Evolutionary conservation across 257 asterid genomes (phyloP).

Genomic region (Solanum infundibuliforme): DNA sequence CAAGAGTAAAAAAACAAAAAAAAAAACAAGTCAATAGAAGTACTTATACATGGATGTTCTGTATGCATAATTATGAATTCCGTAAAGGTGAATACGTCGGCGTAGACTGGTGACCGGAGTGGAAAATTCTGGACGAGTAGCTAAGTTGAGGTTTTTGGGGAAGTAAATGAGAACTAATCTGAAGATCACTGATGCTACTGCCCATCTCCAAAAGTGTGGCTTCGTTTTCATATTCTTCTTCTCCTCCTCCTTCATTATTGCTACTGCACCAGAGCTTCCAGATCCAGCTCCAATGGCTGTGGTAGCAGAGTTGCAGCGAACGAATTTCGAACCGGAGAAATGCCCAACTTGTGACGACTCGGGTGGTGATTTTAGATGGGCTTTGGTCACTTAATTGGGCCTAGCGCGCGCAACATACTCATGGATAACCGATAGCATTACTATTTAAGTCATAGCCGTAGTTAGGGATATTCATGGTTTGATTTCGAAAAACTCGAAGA

Average conservation of each 20-base stretch:
- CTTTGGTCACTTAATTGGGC: neutral
- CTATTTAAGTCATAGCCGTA: neutral
- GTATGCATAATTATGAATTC: neutral
- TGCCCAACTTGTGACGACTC: neutral
- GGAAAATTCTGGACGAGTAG: constrained; percentile 92
- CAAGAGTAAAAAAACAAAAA: neutral
- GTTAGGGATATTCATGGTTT: too few relatives aligned
- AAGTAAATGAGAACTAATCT: constrained; percentile 58
- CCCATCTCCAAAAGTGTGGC: constrained; percentile 78
- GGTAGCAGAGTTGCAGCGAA: neutral
- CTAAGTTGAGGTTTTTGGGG: constrained; percentile 62
- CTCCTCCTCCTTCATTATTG: constrained; percentile 2
- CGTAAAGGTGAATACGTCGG: constrained; percentile 37
- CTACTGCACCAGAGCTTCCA: neutral
- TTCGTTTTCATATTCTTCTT: neutral
- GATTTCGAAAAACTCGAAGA: neutral
- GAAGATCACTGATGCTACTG: constrained; percentile 45
- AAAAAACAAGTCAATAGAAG: neutral
- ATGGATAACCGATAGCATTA: neutral
- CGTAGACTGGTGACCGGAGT: constrained; percentile 96
- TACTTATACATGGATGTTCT: neutral
- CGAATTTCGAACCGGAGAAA: neutral
- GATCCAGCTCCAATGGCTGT: neutral
- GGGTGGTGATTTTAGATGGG: neutral
- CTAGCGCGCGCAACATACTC: neutral